phyloP scores from a whole-genome alignment of 257 asterid genomes.

The Dorcoceras hygrometricum region DNA sequence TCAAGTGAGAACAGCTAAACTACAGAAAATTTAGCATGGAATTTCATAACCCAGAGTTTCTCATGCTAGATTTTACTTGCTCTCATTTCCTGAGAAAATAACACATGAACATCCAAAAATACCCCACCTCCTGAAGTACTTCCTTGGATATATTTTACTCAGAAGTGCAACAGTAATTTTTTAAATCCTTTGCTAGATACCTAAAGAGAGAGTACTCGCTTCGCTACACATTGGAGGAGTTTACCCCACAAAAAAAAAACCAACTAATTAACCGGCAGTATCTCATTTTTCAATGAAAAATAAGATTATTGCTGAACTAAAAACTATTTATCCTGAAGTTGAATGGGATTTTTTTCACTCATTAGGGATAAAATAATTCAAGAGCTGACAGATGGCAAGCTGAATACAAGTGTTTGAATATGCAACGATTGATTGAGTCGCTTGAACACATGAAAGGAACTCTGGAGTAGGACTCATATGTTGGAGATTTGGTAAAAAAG shows the following conservation, averaged over 20 bases:
- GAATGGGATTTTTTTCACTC: too few species aligned
- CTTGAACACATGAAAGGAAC: too few species aligned
- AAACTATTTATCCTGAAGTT: too few species aligned
- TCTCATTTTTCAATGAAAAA: too few species aligned
- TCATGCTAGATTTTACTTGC: neutral
- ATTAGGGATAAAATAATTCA: too few species aligned
- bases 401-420: neutral
- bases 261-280: too few species aligned
- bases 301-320: too few species aligned
- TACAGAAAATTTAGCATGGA: neutral
- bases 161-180: constrained; percentile 2
- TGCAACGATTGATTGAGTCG: too few species aligned
- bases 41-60: neutral
- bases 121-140: neutral
- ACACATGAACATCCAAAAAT: neutral
- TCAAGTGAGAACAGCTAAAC: neutral
- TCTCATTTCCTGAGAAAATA: neutral
- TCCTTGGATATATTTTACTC: neutral
- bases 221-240: too few species aligned
- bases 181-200: neutral
- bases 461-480: neutral
- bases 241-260: too few species aligned
- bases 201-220: too few species aligned
- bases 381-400: too few species aligned
- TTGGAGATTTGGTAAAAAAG: neutral